Conservation (phyloP, 495 filamentous ascomycete species). For the Jackrogersella minutella region DNA sequence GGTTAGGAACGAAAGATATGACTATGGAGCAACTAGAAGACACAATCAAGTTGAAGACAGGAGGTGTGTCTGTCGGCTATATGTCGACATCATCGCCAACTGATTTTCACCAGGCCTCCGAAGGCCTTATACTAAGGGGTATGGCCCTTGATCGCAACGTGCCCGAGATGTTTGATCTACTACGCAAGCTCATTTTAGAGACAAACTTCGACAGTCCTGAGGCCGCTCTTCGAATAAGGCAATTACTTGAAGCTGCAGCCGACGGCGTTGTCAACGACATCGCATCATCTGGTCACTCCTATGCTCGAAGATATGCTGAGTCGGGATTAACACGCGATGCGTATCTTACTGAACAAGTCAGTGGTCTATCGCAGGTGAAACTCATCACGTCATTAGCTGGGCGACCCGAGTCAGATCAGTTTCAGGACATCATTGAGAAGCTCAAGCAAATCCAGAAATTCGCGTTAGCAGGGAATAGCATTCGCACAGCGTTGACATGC, state of each 20-base stretch:
- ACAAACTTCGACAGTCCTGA: constrained; percentile 87
- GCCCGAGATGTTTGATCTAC: constrained; percentile 85
- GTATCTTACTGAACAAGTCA: constrained; percentile 78
- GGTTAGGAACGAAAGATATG: constrained; percentile 84
- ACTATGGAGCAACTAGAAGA: constrained; percentile 96
- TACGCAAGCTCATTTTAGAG: constrained; percentile 80
- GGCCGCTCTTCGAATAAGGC: constrained; percentile 80
- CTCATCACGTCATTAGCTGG: constrained; percentile 71
- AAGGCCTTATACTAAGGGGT: constrained; percentile 84
- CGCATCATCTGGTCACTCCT: constrained; percentile 85
- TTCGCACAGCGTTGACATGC: constrained; percentile 89
- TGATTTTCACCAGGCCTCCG: constrained; percentile 71
- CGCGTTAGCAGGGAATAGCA: constrained; percentile 65
- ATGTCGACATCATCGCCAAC: constrained; percentile 77
- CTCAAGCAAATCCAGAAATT: constrained; percentile 85
- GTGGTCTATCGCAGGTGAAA: constrained; percentile 86
- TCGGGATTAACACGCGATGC: constrained; percentile 77
- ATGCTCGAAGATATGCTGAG: constrained; percentile 81
- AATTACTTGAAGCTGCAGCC: constrained; percentile 82
- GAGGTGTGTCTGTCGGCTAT: constrained; percentile 84
- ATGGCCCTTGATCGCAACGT: constrained; percentile 90
- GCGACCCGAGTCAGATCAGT: constrained; percentile 64
- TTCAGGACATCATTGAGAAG: constrained; percentile 80
- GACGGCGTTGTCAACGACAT: constrained; percentile 92
- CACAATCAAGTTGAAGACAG: constrained; percentile 93